Evolutionary conservation across 23 red algal genomes (phyloP).

Genomic region (Agarophyton chilense): DNA sequence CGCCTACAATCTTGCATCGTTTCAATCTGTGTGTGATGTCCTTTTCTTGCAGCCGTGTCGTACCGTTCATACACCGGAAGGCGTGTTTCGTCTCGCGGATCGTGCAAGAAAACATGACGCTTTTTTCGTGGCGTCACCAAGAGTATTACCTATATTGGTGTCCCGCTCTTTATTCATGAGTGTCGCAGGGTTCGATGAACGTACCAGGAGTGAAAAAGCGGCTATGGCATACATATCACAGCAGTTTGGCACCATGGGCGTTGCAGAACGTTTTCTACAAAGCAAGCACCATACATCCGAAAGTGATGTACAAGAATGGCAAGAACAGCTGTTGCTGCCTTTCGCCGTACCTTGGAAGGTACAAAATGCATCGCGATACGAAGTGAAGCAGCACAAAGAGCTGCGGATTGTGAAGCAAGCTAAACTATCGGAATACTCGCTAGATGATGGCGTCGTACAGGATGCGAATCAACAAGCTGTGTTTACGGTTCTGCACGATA

Average conservation of each 20-base stretch:
- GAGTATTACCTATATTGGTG: not conserved
- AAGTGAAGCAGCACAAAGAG: not conserved
- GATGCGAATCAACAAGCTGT: conserved; percentile 15
- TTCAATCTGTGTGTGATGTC: not conserved
- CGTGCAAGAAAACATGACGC: not conserved
- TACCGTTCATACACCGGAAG: not conserved
- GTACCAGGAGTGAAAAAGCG: not conserved
- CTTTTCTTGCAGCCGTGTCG: conserved; percentile 38
- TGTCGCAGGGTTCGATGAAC: not conserved
- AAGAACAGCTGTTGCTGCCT: not conserved
- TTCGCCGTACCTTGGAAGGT: not conserved
- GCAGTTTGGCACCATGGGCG: not conserved
- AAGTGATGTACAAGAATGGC: not conserved
- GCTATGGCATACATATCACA: not conserved
- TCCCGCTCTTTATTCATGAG: conserved; percentile 17
- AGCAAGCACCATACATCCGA: not conserved
- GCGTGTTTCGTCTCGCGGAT: not conserved
- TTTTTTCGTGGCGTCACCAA: conserved; percentile 1
- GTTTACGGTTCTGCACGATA: too few relatives aligned
- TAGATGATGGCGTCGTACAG: not conserved
- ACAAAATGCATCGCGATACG: not conserved
- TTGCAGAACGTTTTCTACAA: not conserved
- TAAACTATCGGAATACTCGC: not conserved
- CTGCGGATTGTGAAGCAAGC: not conserved
- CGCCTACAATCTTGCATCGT: conserved; percentile 75